These are phyloP conservation scores for Tritrichomonas foetus DNA, from an alignment of 208 protist species.

Conservation along the genomic window DNA sequence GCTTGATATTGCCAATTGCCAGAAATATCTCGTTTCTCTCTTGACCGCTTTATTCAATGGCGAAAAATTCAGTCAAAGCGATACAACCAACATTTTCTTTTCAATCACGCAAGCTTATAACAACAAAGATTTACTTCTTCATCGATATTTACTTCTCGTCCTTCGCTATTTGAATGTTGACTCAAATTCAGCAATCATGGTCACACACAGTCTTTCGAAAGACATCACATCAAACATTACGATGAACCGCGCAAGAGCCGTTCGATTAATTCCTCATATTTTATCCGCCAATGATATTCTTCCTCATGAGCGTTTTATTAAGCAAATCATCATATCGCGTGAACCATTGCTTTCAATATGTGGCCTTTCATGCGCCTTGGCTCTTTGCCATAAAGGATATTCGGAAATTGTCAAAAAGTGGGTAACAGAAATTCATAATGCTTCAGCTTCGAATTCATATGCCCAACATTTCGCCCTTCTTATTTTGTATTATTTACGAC, in stretches of 20 bases:
- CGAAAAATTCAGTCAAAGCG: neutral
- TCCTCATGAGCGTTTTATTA: neutral
- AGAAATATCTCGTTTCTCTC: neutral
- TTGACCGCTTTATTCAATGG: neutral
- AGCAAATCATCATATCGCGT: neutral
- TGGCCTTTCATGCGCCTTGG: neutral
- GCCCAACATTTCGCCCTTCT: neutral
- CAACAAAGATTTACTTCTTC: constrained; percentile 7
- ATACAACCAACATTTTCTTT: neutral
- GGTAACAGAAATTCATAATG: neutral
- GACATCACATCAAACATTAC: neutral
- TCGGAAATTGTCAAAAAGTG: neutral
- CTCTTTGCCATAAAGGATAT: neutral
- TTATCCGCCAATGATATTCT: neutral
- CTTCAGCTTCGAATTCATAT: neutral
- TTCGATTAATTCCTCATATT: neutral
- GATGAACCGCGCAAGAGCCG: neutral
- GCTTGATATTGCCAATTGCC: neutral
- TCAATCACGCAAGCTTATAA: neutral
- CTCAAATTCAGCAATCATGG: neutral
- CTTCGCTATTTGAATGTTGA: neutral
- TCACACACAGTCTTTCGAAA: neutral
- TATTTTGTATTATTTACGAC: neutral
- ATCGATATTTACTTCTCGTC: neutral
- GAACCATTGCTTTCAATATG: neutral